A percentile compares a stretch with the other conserved stretches of the same genome.
Conservation (phyloP, 371 early-diverging fungal genomes). For the Funneliformis caledonium region DNA sequence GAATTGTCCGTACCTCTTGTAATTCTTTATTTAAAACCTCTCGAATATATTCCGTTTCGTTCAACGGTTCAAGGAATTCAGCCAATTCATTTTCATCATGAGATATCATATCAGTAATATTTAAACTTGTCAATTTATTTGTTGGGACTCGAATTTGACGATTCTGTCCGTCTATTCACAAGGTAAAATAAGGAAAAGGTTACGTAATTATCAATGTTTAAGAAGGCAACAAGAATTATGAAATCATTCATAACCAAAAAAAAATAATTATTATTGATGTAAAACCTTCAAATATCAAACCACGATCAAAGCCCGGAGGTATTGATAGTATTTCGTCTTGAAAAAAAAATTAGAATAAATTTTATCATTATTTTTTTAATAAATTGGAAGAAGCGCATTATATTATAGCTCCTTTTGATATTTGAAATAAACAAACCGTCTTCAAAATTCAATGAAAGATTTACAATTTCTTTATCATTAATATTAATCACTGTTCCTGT, state of each 20-base stretch:
- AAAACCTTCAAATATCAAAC: constrained; percentile 55
- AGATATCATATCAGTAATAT: constrained; percentile 64
- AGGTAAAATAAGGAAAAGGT: too few relatives aligned
- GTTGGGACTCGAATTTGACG: constrained; percentile 15
- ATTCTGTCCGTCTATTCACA: constrained; percentile 9
- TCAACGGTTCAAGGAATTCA: constrained; percentile 19
- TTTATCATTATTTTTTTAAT: background rate
- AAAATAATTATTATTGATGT: background rate
- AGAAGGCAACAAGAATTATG: background rate
- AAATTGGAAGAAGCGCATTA: background rate
- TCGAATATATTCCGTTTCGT: background rate
- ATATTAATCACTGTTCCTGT: constrained; percentile 43
- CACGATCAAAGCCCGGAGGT: constrained; percentile 73
- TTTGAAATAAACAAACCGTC: constrained; percentile 41
- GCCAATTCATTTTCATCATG: constrained; percentile 51
- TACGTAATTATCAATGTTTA: background rate
- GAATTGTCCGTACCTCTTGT: background rate
- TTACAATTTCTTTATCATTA: constrained; percentile 52
- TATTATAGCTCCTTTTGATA: constrained; percentile 20
- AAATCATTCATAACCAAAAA: background rate
- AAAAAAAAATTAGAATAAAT: background rate
- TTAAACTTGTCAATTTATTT: constrained; percentile 50
- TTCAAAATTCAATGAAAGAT: constrained; percentile 47
- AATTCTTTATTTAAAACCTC: background rate
- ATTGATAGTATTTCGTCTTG: constrained; percentile 52